These are phyloP conservation scores for Glycyrrhiza uralensis DNA, from an alignment of 306 rosid genomes.

Conservation along the genomic window DNA sequence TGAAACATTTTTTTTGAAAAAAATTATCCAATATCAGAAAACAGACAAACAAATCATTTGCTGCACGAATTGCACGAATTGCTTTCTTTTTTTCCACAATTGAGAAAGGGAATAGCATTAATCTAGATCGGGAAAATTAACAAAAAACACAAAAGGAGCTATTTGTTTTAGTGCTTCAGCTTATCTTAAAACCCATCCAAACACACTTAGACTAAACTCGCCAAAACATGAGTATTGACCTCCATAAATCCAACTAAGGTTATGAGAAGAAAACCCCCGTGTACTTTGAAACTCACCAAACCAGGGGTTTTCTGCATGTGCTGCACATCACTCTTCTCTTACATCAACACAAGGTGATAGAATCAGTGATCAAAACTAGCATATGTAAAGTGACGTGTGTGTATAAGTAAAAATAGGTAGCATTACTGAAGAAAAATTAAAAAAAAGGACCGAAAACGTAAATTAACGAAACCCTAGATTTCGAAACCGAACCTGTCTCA, in stretches of 20 bases:
- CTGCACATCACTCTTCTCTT: neutral
- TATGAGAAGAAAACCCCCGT: neutral
- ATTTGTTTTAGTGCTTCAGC: neutral
- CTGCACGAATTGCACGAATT: neutral
- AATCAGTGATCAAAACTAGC: neutral
- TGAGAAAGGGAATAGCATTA: neutral
- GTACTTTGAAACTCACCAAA: neutral
- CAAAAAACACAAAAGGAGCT: neutral
- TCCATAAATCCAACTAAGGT: neutral
- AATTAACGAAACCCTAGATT: neutral
- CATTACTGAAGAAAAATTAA: neutral
- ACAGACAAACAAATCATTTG: neutral
- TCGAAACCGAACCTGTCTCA: slow-evolving; percentile 14
- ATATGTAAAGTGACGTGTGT: too few species aligned
- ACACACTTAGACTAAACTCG: neutral
- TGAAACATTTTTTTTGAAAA: neutral
- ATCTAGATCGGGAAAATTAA: neutral
- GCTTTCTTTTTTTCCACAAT: neutral
- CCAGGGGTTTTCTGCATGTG: neutral
- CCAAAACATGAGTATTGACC: neutral
- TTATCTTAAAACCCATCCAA: neutral
- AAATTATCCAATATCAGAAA: neutral
- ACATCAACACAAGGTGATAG: neutral
- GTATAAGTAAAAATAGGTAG: neutral
- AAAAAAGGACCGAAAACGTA: neutral